These are phyloP conservation scores for Abrus pulchellus DNA, from an alignment of 306 rosid species.

Conservation along the genomic window DNA sequence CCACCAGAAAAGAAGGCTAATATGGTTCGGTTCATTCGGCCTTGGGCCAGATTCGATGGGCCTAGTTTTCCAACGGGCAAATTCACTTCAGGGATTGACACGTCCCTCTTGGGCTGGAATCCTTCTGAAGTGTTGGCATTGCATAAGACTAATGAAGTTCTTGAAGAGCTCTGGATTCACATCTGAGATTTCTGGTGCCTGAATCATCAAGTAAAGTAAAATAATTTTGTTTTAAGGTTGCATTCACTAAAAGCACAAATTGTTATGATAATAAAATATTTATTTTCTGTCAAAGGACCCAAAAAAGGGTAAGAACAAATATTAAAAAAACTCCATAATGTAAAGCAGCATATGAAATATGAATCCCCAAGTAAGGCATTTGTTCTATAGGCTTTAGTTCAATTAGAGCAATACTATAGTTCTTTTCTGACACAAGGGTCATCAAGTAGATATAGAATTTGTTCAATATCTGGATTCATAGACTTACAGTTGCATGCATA, in stretches of 20 bases:
- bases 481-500: background rate
- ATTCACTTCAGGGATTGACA: conserved; percentile 71
- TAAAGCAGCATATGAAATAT: conserved; percentile 8
- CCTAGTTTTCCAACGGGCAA: conserved; percentile 59
- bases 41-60: conserved; percentile 52
- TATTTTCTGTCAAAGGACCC: background rate
- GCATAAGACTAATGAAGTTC: conserved; percentile 67
- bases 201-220: conserved; percentile 41
- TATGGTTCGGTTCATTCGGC: conserved; percentile 57
- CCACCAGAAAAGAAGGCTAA: conserved; percentile 77
- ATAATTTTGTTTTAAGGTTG: background rate
- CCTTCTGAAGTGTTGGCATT: conserved; percentile 83
- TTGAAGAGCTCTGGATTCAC: conserved; percentile 60
- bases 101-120: conserved; percentile 66
- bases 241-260: background rate
- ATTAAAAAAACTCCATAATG: background rate
- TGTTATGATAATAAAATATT: background rate
- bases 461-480: conserved; percentile 1
- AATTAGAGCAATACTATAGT: background rate
- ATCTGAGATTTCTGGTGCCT: conserved; percentile 72
- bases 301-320: background rate
- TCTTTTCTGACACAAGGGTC: conserved; percentile 24
- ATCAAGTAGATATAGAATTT: background rate
- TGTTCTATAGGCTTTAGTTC: background rate
- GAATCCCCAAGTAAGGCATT: conserved; percentile 35